Conservation (phyloP, 2,329 filamentous ascomycete species). For the Amauroascus niger region DNA sequence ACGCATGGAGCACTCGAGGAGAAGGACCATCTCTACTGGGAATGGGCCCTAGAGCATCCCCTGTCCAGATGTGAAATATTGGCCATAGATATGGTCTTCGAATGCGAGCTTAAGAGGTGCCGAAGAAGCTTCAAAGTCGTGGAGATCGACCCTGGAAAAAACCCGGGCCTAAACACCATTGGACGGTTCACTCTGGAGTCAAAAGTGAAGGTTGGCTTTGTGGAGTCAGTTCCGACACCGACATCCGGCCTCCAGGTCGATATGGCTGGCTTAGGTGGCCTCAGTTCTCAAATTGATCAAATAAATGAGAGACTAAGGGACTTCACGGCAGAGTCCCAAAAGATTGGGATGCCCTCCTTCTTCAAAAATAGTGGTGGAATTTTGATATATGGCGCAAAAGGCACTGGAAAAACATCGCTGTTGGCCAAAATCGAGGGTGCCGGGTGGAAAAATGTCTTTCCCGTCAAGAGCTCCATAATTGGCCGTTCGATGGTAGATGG, state of each 20-base stretch:
- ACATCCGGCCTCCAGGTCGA: conserved; percentile 26
- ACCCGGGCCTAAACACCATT: conserved; percentile 33
- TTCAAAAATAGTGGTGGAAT: conserved; percentile 47
- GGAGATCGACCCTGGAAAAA: conserved; percentile 46
- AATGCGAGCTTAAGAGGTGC: conserved; percentile 48
- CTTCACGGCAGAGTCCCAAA: conserved; percentile 37
- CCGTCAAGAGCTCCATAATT: conserved; percentile 28
- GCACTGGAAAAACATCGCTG: conserved; percentile 74
- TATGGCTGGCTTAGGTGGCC: conserved; percentile 53
- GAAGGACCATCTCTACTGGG: conserved; percentile 38
- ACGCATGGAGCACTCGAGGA: conserved; percentile 27
- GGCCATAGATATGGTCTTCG: conserved; percentile 60
- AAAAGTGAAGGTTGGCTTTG: conserved; percentile 27
- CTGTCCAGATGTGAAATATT: conserved; percentile 54
- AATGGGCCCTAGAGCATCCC: conserved; percentile 39
- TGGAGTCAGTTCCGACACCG: conserved; percentile 7
- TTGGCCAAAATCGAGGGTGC: conserved; percentile 57
- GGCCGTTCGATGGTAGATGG: conserved; percentile 34
- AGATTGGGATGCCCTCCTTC: conserved; percentile 33
- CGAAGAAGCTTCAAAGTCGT: conserved; percentile 54
- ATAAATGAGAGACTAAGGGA: conserved; percentile 58
- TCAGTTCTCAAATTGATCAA: conserved; percentile 52
- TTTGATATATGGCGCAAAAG: conserved; percentile 68
- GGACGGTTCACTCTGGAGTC: conserved; percentile 30
- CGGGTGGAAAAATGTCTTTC: conserved; percentile 61